Percentiles rank a stretch among this genome's conserved stretches.
These are phyloP conservation scores for Heterobasidion parviporum DNA, from an alignment of 1,284 basidiomycete species.

Conservation along the genomic window DNA sequence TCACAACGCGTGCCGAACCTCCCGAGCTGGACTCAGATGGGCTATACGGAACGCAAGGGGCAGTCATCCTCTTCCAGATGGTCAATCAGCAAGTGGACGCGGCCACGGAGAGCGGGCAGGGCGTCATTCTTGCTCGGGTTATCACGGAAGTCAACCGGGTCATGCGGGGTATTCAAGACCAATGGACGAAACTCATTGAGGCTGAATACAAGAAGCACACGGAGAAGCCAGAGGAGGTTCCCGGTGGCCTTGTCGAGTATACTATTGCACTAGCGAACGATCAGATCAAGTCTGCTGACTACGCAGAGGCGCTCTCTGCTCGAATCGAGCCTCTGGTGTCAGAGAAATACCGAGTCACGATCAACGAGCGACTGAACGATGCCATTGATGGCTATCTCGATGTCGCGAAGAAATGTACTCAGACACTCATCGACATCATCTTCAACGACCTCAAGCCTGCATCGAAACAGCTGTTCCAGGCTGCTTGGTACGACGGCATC, in stretches of 20 bases:
- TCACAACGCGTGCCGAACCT: slow-evolving; percentile 74
- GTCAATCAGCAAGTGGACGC: slow-evolving; percentile 96
- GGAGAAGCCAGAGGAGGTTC: slow-evolving; percentile 84
- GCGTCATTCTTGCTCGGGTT: slow-evolving; percentile 86
- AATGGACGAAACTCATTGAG: slow-evolving; percentile 84
- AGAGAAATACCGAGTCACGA: slow-evolving; percentile 82
- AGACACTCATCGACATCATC: slow-evolving; percentile 89
- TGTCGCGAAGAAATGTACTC: slow-evolving; percentile 94
- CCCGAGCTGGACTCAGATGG: slow-evolving; percentile 89
- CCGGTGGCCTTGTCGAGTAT: slow-evolving; percentile 91
- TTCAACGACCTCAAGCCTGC: slow-evolving; percentile 93
- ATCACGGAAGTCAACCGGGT: slow-evolving; percentile 85
- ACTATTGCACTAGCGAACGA: slow-evolving; percentile 98
- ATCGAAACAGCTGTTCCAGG: slow-evolving; percentile 80
- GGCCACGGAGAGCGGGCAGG: slow-evolving; percentile 93
- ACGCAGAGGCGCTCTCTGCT: slow-evolving; percentile 77
- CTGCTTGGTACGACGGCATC: slow-evolving; percentile 83
- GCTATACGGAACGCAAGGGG: slow-evolving; percentile 86
- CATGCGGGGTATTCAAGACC: slow-evolving; percentile 85
- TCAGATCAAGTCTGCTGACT: slow-evolving; percentile 95
- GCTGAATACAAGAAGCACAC: slow-evolving; percentile 82
- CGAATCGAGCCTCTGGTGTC: slow-evolving; percentile 90
- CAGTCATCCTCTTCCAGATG: slow-evolving; percentile 96
- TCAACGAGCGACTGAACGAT: slow-evolving; percentile 85
- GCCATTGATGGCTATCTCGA: slow-evolving; percentile 98